A percentile compares a stretch with the other conserved stretches of the same genome.
These are phyloP conservation scores for Ogataea naganishii DNA, from an alignment of 805 yeast genomes.

Conservation along the genomic window DNA sequence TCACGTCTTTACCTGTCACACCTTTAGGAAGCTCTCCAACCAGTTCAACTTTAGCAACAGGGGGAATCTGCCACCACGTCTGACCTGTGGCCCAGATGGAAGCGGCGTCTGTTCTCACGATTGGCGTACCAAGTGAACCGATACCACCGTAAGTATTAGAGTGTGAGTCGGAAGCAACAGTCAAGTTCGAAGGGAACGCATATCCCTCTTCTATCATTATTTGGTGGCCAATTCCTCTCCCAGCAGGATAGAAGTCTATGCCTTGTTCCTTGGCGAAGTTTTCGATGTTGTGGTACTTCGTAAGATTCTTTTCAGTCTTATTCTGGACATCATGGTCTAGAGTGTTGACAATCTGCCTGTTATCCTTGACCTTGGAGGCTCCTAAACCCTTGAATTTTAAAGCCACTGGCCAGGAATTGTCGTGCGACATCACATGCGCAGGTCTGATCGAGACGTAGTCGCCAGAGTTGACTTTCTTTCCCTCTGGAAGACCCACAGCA, in stretches of 20 bases:
- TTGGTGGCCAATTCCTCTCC: conserved; percentile 98
- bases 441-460: conserved; percentile 94
- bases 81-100: conserved; percentile 99
- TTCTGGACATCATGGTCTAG: conserved; percentile 98
- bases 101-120: conserved; percentile 98
- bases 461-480: conserved; percentile 74
- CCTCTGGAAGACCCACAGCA: conserved; percentile 77
- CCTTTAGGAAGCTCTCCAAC: conserved; percentile 76
- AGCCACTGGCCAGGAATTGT: conserved; percentile 99
- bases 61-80: conserved; percentile 99
- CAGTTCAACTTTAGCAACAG: conserved; percentile 90
- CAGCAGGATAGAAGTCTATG: conserved; percentile 95
- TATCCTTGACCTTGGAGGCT: conserved; percentile 72
- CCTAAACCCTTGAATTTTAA: conserved; percentile 93
- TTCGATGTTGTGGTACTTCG: conserved; percentile 83
- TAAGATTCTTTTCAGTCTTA: conserved; percentile 78
- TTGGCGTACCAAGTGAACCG: conserved; percentile 93
- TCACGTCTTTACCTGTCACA: conserved; percentile 93
- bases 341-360: conserved; percentile 90
- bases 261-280: conserved; percentile 85
- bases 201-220: conserved; percentile 99
- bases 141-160: conserved; percentile 97
- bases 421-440: conserved; percentile 98
- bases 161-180: conserved; percentile 97
- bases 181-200: conserved; percentile 86